A percentile compares a stretch with the other conserved stretches of the same genome.
Conservation (phyloP, 2,329 filamentous ascomycete genomes). For the Epichloe glyceriae region DNA sequence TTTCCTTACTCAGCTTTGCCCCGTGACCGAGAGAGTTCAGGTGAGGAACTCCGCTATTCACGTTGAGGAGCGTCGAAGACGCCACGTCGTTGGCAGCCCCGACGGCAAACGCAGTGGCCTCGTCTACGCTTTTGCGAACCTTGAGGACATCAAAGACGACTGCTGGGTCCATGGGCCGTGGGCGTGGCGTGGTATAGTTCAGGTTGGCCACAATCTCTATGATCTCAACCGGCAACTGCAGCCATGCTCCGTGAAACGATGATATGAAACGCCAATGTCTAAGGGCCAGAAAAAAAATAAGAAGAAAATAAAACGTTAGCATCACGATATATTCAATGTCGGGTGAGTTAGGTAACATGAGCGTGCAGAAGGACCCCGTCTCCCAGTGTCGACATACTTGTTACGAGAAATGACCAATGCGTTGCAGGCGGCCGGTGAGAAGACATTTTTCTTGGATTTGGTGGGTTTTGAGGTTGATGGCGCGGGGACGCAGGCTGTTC, state of each 20-base stretch:
- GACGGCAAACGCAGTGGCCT: conserved; percentile 65
- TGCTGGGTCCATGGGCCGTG: conserved; percentile 64
- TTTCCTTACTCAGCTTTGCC: conserved; percentile 59
- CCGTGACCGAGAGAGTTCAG: conserved; percentile 27
- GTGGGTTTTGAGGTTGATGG: not conserved
- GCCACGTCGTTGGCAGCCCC: conserved; percentile 63
- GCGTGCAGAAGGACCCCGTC: too few species aligned
- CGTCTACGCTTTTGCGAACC: conserved; percentile 67
- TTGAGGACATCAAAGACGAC: conserved; percentile 77
- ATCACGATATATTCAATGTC: not conserved
- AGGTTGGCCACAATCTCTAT: conserved; percentile 67
- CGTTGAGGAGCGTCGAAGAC: conserved; percentile 47
- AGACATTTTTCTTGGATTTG: not conserved
- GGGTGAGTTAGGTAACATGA: too few species aligned
- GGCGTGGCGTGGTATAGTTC: conserved; percentile 66
- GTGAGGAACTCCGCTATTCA: conserved; percentile 24
- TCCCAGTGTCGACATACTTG: not conserved
- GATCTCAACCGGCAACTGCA: conserved; percentile 65
- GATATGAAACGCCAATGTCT: conserved; percentile 82
- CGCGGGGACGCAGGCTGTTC: not conserved
- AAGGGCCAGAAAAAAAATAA: not conserved
- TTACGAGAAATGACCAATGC: not conserved
- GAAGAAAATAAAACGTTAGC: not conserved
- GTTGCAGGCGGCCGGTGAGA: not conserved
- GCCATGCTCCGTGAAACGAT: conserved; percentile 72